Percentiles rank a stretch among this genome's conserved stretches.
Evolutionary conservation across 352 stramenopile species (phyloP).

Genomic region (Phytopythium sindhum): DNA sequence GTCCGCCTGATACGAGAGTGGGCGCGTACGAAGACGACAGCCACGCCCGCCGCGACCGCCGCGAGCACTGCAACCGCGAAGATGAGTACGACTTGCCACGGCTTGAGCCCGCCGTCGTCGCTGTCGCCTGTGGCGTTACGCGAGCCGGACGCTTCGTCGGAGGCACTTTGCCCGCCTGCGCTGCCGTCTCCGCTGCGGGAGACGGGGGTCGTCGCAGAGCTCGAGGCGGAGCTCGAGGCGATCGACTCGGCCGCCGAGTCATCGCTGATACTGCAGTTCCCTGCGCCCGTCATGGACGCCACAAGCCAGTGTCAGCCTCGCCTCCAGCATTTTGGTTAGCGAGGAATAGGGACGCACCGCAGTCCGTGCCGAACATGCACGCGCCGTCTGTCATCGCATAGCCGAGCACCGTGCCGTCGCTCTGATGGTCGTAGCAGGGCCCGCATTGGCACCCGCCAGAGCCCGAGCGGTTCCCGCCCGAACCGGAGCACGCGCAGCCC

Average conservation of each 20-base stretch:
- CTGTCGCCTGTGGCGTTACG: not conserved
- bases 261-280: not conserved
- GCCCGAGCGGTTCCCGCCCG: constrained; percentile 15
- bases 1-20: not conserved
- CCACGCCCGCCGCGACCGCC: not conserved
- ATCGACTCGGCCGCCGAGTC: not conserved
- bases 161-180: not conserved
- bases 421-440: constrained; percentile 31
- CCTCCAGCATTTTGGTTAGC: not conserved
- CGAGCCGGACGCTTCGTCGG: not conserved
- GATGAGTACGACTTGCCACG: constrained; percentile 1
- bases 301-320: not conserved
- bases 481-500: constrained; percentile 31
- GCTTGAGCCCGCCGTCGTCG: not conserved
- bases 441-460: constrained; percentile 30
- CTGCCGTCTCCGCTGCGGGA: not conserved
- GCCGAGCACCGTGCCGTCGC: constrained; percentile 19
- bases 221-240: not conserved
- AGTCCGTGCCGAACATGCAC: constrained; percentile 30
- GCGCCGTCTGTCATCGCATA: constrained; percentile 29
- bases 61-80: not conserved
- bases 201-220: not conserved
- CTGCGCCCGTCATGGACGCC: not conserved
- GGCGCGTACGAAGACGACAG: not conserved
- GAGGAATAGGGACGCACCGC: constrained; percentile 7